Evolutionary conservation across 805 yeast genomes (phyloP), one percentile per base, ranked within the genome.

Genomic region (Wickerhamomyces mucosus): DNA sequence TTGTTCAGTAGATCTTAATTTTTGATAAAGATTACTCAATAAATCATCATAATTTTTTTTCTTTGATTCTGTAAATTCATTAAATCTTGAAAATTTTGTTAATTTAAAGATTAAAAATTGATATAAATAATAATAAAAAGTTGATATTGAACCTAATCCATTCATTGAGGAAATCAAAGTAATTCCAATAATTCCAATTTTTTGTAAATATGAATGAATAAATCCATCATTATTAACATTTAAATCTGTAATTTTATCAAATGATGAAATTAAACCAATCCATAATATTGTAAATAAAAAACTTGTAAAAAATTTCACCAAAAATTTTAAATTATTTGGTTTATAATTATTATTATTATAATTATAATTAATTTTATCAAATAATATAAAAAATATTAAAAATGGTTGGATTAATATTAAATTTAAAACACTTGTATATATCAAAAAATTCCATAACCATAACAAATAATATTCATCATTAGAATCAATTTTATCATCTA

Each of bases 141-240:
- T 46, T 8, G 55, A 50, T 18, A 38, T 36, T 8, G 55, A 48
- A 20, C 53, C 55, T 20, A 50, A 31, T 1, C 55, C 55, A 29
- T 48, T 48, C 20, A 50, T 26, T 3, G 37, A 29, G 2, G 50
- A 43, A 27, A 48, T 48, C 15, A 50, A 29, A 7, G 52, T 46
- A 3, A 50, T 40, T 3, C 55, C 55, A 31, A 50, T 39, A 18
- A 48, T 38, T 7, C 50, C 40, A 3, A 48, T 28, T 21, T 46
- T 39, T 20, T 43, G 46, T 1, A 43, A 26, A 14, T 34, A 37
- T 11, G 36, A 36, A 7, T 45, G 38, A 11, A 36, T 14, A 23
- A 36, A 27, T 21, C 26, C 36, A 19, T 27, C 33, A 4, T 43
- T 43, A 1, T 29, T 29, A 3, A 40, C 34, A 3, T 33, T 28